Base-by-base conservation (phyloP, 768 basidiomycete species). In the Brasilioporus rufonigricans region DNA sequence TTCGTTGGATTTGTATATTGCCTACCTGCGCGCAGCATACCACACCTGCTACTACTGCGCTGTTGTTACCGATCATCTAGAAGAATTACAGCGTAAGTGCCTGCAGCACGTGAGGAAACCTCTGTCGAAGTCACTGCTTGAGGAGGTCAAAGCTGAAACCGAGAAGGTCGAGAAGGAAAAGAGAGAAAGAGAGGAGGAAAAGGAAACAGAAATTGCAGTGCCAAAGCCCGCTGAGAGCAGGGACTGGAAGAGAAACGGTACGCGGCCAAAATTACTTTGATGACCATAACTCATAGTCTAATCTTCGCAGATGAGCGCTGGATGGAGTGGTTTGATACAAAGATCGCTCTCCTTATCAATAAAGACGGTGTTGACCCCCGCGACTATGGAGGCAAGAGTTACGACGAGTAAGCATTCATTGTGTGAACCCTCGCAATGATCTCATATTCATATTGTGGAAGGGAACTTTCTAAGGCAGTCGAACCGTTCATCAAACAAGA, bases 11-110 rank as follows among this genome's bases (percentile, higher is more conserved):
- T 77, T 96, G 71, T 93, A 93, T 73, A 78, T 98, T 71, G 87
- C 89, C 48, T 98, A 97, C 75, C 77, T 99, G 67, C 91, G 97
- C 62, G 81, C 85, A 69, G 95, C 91, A 51, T 94, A 89, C 74
- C 82, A 93, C 81, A 86, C 91, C 67, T 97, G 97, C 83, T 99
- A 96, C 76, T 99, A 99, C 76, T 99, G 97, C 80, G 87, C 89
- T 64, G 86, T 92, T 69, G 83, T 91, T 62, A 89, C 87, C 70
- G 89, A 96, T 75, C 93, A 93, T 76, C 74, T 89, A 71, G 97
- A 99, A 76, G 93, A 97, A 78, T 80, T 99, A 65, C 87, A 93
- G 73, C 84, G 93, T 69, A 93, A 93, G 76, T 98, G 96, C 80
- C 77, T 97, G 64, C 86, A 86, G 76, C 97, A 99, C 76, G 79